A percentile compares a stretch with the other conserved stretches of the same genome.
Evolutionary conservation across 2,329 filamentous ascomycete species (phyloP).

Genomic region (Aurifilum marmelostoma): DNA sequence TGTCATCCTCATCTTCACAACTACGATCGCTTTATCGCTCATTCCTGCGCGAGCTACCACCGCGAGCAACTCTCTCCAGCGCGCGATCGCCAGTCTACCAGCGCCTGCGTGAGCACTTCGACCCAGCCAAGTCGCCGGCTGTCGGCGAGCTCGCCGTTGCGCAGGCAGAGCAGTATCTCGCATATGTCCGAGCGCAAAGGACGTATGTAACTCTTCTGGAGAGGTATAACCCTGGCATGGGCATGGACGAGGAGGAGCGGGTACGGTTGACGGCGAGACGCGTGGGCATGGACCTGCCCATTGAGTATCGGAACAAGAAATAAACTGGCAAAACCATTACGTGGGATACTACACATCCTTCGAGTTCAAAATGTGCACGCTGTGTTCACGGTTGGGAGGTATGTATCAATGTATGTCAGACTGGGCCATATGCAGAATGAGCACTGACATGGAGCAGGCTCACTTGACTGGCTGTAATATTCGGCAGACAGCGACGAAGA

Average conservation of each 20-base stretch:
- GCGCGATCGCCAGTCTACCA: constrained; percentile 70
- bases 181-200: constrained; percentile 84
- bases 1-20: constrained; percentile 47
- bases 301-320: constrained; percentile 51
- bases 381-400: neutral
- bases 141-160: constrained; percentile 35
- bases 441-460: neutral
- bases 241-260: constrained; percentile 82
- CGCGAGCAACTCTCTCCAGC: constrained; percentile 59
- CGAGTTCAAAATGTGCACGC: neutral
- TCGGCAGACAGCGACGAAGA: neutral
- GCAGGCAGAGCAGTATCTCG: constrained; percentile 75
- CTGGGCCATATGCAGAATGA: neutral
- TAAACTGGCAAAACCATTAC: neutral
- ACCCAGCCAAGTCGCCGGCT: constrained; percentile 31
- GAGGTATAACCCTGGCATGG: constrained; percentile 91
- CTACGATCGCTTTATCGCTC: constrained; percentile 83
- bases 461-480: too few species aligned
- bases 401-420: neutral
- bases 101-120: constrained; percentile 68
- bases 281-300: constrained; percentile 87
- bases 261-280: constrained; percentile 81
- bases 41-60: constrained; percentile 85
- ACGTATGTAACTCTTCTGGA: constrained; percentile 81
- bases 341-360: neutral